Evolutionary conservation across 257 asterid species (phyloP), one percentile per base, ranked within the genome.

Genomic region (Cordia subcordata): DNA sequence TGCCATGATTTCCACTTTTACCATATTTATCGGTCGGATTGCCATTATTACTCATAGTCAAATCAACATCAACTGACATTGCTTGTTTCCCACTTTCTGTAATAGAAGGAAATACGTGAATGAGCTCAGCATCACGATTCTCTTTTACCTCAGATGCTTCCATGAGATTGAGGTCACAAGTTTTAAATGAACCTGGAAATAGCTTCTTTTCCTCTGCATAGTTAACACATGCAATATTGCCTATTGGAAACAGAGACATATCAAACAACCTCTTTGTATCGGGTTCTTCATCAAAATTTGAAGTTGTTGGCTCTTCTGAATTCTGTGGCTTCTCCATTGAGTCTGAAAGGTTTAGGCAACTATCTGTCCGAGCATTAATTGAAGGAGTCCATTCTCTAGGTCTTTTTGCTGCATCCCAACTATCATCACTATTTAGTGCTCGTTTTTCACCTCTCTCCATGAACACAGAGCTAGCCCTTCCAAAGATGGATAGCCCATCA

Each of bases 81-180:
- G 64, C 65, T 60, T 63, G 75, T 64, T 62, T 76, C 66, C 79
- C 78, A 40, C 72, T 67, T 78, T 70, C 81, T 15, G 68, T 27
- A 57, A 59, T 38, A 49, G 83, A 68, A 12, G 90, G 78, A 58
- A 82, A 79, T 35, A 68, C 55, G 16, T 62, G 72, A 75, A 70
- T 58, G 14, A 83, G 72, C 62, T 70, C 74, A 58, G 75, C 68
- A 18, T 67, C 79, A 53, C 73, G 86, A 72, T 69, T 79, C 69
- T 81, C 91, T 37, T 67, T 66, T 44, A 62, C 74, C 61, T 90
- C 96, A 73, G 79, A 75, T 53, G 80, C 71, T 72, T 85, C 96
- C 71, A 70, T 68, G 58, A 82, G 94, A 77, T 93, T 89, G 71
- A 93, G 85, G 74, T 93, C 99, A 5, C 86, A 92, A 17, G 91